Base-by-base conservation (phyloP, 768 basidiomycete species). In the Pulveroboletus frians region DNA sequence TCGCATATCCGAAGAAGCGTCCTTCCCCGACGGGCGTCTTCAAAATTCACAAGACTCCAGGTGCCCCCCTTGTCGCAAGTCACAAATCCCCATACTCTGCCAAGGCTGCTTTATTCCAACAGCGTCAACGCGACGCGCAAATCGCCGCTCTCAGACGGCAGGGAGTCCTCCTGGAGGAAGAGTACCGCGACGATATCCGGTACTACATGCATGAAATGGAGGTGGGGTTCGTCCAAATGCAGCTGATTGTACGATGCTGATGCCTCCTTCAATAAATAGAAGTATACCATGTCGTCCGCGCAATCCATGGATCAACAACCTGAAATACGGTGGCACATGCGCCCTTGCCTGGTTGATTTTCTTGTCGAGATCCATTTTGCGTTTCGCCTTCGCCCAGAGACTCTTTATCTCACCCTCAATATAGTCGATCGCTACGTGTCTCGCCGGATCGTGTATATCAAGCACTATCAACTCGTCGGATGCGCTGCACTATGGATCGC, bases 341-440 rank as follows among this genome's bases (percentile, higher is more conserved):
- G 96, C 32, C 92, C 92, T 30, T 95, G 90, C 74, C 84, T 99
- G 39, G 92, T 98, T 66, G 96, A 99, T 69, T 99, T 99, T 71
- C 83, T 99, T 65, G 90, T 99, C 65, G 96, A 99, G 70, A 89
- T 98, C 54, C 96, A 99, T 70, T 92, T 95, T 66, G 92, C 92
- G 54, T 95, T 96, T 74, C 88, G 93, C 43, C 83, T 99, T 45
- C 92, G 96, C 37, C 96, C 96, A 10, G 96, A 99, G 75, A 98
- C 96, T 6, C 81, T 99, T 56, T 98, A 98, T 70, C 89, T 99
- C 68, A 89, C 95, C 10, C 82, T 98, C 70, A 98, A 98, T 76
- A 96, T 99, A 65, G 85, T 98, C 69, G 96, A 99, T 71, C 92
- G 96, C 61, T 99, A 98, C 69, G 92, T 98, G 26, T 98, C 96